A percentile compares a stretch with the other conserved stretches of the same genome.
Conservation (phyloP, 1,139 yeast genomes). For the Diutina sp. region DNA sequence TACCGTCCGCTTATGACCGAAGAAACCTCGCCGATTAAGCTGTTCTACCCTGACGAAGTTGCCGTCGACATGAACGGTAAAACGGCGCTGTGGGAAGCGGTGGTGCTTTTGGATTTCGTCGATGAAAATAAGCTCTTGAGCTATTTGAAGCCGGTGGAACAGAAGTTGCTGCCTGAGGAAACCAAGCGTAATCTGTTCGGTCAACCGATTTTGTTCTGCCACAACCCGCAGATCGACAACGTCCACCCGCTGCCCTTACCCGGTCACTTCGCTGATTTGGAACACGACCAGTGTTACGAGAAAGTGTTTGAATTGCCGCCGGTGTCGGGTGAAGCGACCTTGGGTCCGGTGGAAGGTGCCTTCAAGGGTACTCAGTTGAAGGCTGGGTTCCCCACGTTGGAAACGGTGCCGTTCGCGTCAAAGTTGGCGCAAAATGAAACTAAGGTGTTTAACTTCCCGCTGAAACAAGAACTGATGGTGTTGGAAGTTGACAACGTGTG, state of each 20-base stretch:
- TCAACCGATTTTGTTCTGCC: constrained; percentile 43
- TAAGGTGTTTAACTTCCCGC: constrained; percentile 72
- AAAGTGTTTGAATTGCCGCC: constrained; percentile 38
- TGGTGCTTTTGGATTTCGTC: constrained; percentile 81
- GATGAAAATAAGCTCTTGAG: constrained; percentile 64
- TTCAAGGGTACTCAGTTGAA: constrained; percentile 53
- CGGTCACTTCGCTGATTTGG: constrained; percentile 64
- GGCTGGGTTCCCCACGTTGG: constrained; percentile 86
- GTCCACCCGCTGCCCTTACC: constrained; percentile 71
- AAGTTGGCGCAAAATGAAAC: constrained; percentile 45
- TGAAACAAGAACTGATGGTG: constrained; percentile 73
- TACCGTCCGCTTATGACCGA: constrained; percentile 78
- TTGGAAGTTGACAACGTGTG: constrained; percentile 44
- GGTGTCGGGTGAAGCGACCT: constrained; percentile 28
- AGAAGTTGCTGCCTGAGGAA: constrained; percentile 64
- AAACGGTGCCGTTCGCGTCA: constrained; percentile 48
- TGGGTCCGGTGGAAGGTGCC: constrained; percentile 60
- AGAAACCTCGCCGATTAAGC: constrained; percentile 72
- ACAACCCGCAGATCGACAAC: constrained; percentile 62
- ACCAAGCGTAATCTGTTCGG: constrained; percentile 66
- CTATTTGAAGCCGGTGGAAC: constrained; percentile 35
- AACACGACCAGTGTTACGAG: constrained; percentile 68
- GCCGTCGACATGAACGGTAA: constrained; percentile 93
- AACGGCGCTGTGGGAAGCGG: constrained; percentile 92
- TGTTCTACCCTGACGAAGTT: constrained; percentile 83